A percentile compares a stretch with the other conserved stretches of the same genome.
phyloP scores from a whole-genome alignment of 169 alveolate genomes.

The Plasmodium falciparum region DNA sequence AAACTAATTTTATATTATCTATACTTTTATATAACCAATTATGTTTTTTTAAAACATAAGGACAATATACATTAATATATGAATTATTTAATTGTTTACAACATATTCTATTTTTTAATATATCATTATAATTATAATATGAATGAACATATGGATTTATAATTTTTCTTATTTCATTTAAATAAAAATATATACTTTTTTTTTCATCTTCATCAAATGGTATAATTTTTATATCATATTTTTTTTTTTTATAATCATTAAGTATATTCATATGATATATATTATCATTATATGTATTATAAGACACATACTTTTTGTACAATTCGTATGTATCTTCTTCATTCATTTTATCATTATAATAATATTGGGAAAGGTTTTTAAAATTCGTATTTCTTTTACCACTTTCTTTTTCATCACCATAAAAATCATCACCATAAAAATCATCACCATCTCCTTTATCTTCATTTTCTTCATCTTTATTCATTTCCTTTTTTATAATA shows the following conservation, averaged over 20 bases:
- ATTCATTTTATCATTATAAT: no score
- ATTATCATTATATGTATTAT: no score
- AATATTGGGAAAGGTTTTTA: no score
- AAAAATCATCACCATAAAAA: neutral
- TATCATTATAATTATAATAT: slow-evolving; percentile 26
- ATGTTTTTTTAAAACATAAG: slow-evolving; percentile 43
- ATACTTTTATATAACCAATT: slow-evolving; percentile 61
- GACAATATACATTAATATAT: slow-evolving; percentile 56
- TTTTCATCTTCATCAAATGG: neutral
- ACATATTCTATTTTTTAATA: slow-evolving; percentile 8
- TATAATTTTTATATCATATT: neutral
- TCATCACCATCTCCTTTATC: neutral
- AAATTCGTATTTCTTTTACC: no score
- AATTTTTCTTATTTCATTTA: slow-evolving; percentile 31
- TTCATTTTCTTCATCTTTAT: neutral
- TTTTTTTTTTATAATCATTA: slow-evolving; percentile 19
- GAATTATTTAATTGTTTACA: slow-evolving; percentile 8
- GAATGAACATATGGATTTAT: slow-evolving; percentile 43
- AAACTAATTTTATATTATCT: slow-evolving; percentile 19
- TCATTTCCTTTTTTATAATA: neutral
- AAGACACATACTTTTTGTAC: no score
- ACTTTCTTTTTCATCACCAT: neutral
- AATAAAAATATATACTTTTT: slow-evolving; percentile 4
- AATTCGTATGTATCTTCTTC: no score
- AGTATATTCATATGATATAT: slow-evolving; percentile 16